These are phyloP conservation scores for Rubia peregrina DNA, from an alignment of 305 asterid genomes.

Conservation along the genomic window DNA sequence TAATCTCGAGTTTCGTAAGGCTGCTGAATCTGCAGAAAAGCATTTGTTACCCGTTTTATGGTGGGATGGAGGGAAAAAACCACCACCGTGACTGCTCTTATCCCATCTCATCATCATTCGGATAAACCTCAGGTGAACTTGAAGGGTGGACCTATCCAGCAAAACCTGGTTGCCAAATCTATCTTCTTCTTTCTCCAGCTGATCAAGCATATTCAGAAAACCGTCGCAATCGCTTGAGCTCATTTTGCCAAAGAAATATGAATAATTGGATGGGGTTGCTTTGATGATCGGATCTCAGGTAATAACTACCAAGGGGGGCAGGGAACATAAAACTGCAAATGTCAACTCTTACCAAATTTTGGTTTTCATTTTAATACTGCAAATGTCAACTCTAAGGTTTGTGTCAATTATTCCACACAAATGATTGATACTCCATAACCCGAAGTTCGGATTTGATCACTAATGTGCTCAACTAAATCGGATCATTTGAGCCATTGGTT, in stretches of 20 bases:
- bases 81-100: neutral
- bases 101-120: neutral
- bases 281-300: neutral
- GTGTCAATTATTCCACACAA: no score
- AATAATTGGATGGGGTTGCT: neutral
- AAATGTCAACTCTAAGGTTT: no score
- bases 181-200: neutral
- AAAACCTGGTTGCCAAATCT: neutral
- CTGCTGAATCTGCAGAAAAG: neutral
- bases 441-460: no score
- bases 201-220: neutral
- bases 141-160: neutral
- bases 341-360: no score
- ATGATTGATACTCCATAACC: no score
- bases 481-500: no score
- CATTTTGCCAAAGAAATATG: neutral
- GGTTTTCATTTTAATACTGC: no score
- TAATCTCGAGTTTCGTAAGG: neutral
- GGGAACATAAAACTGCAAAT: no score
- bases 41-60: neutral
- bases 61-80: neutral
- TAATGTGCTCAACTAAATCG: no score
- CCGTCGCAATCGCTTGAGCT: neutral
- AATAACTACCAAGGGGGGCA: no score
- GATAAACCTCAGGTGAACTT: conserved; percentile 4